Conservation (phyloP, 1,139 yeast species). For the Kodamaea alishanica region DNA sequence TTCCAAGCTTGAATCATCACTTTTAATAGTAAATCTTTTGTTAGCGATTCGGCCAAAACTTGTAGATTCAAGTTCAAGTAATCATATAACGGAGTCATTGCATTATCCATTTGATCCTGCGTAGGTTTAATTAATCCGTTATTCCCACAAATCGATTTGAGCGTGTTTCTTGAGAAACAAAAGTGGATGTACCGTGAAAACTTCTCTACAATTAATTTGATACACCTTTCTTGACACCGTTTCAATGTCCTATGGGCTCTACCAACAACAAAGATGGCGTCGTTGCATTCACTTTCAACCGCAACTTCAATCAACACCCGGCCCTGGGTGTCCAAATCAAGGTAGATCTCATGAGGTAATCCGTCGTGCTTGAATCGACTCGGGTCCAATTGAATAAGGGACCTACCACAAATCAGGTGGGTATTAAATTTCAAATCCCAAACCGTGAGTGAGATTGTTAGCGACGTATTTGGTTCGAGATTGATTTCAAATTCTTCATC, state of each 20-base stretch:
- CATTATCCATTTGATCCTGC: constrained; percentile 57
- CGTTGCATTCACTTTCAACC: constrained; percentile 73
- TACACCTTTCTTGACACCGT: constrained; percentile 61
- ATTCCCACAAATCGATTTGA: constrained; percentile 52
- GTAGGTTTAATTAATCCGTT: constrained; percentile 46
- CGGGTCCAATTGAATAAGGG: constrained; percentile 62
- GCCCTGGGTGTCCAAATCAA: constrained; percentile 70
- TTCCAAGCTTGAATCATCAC: constrained; percentile 81
- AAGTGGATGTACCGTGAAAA: constrained; percentile 41
- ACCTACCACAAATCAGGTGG: constrained; percentile 69
- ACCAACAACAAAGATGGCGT: constrained; percentile 77
- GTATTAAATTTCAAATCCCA: constrained; percentile 69
- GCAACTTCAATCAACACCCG: constrained; percentile 60
- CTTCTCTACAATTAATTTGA: constrained; percentile 65
- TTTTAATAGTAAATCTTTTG: constrained; percentile 54
- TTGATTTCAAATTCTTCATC: constrained; percentile 79
- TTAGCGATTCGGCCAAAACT: constrained; percentile 61
- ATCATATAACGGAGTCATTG: constrained; percentile 71
- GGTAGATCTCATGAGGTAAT: constrained; percentile 55
- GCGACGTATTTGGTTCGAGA: constrained; percentile 35
- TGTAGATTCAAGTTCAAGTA: constrained; percentile 68
- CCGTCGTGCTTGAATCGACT: constrained; percentile 65
- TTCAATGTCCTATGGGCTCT: constrained; percentile 63
- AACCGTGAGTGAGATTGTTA: constrained; percentile 55
- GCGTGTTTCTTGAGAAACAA: constrained; percentile 42